Evolutionary conservation across 2,329 filamentous ascomycete species (phyloP).

Genomic region (Ceratocystis colombiana): DNA sequence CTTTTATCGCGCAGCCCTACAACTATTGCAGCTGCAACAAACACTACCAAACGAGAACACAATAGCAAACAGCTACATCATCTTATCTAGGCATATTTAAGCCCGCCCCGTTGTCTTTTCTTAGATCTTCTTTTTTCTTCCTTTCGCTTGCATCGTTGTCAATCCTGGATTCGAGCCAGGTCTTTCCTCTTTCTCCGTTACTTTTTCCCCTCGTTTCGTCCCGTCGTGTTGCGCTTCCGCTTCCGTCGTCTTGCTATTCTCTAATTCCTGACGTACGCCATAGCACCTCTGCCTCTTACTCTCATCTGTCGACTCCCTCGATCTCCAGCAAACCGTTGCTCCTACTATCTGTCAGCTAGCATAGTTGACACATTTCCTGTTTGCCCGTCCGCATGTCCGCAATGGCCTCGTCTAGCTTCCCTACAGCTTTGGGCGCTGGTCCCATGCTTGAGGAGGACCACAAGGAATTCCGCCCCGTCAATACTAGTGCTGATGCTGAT

Average conservation of each 20-base stretch:
- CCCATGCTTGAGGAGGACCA: background rate
- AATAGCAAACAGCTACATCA: no score
- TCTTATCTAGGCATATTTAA: background rate
- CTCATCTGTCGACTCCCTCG: no score
- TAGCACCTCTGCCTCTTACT: background rate
- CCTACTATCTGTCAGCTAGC: no score
- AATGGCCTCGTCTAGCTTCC: background rate
- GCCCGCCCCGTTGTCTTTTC: background rate
- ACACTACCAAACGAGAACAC: no score
- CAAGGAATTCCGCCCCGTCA: background rate
- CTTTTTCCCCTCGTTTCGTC: conserved; percentile 4
- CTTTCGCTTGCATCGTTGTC: background rate
- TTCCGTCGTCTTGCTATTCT: background rate
- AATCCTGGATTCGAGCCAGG: background rate
- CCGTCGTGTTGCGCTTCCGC: background rate
- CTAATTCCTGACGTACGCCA: background rate
- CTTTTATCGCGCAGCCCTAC: no score
- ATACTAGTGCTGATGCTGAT: background rate
- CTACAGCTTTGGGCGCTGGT: background rate
- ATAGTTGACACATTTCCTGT: no score
- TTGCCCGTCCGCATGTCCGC: background rate
- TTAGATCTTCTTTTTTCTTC: background rate
- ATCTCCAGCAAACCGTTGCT: no score
- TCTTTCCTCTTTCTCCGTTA: background rate
- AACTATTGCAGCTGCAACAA: no score